Evolutionary conservation across 75 land plant genomes (phyloP), one percentile per base, ranked within the genome.

Genomic region (Cryptomeria japonica): DNA sequence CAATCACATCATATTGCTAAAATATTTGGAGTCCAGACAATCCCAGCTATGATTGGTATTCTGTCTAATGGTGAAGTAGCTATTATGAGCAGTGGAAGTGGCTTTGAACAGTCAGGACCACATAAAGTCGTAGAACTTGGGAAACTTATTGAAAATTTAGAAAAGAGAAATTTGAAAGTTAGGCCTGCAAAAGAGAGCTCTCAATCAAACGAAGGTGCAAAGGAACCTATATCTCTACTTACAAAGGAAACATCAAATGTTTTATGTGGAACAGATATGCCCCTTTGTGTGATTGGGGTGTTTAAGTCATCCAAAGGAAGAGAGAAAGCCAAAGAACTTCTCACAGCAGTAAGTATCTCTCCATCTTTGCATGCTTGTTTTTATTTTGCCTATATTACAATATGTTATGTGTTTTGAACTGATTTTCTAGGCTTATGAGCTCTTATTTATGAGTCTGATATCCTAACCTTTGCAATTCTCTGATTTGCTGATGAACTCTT

Each of bases 31-130:
- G 95, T 94, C n/a, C 87, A 93, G 88, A 82, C 87, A 46, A 90
- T 97, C 53, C 99, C 99, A 87, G 94, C 98, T 47, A 87, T 97
- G 19, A 89, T 96, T 36, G 99, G 99, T 64, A 90, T 94, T 85
- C 85, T 94, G 11, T 89, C 90, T 41, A 92, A 94, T 89, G 95
- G 96, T 25, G 96, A 93, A 75, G 89, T 87, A 72, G 89, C 89
- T 55, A 73, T 90, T 18, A 82, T 94, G 12, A 91, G 80, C 86
- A 51, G 92, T 76, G 94, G 94, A 46, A 89, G 37, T 90, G 55
- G 39, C 86, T 86, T 90, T 94, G 70, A 94, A 89, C 61, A 94
- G 91, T 85, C 86, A 91, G 90, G 86, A 89, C 68, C 93, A 89
- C 87, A 92, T 91, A 51, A 80, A 41, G 72, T 94, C 68, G 88